Evolutionary conservation across 257 asterid genomes (phyloP).

Genomic region (Linderniella brevidens): DNA sequence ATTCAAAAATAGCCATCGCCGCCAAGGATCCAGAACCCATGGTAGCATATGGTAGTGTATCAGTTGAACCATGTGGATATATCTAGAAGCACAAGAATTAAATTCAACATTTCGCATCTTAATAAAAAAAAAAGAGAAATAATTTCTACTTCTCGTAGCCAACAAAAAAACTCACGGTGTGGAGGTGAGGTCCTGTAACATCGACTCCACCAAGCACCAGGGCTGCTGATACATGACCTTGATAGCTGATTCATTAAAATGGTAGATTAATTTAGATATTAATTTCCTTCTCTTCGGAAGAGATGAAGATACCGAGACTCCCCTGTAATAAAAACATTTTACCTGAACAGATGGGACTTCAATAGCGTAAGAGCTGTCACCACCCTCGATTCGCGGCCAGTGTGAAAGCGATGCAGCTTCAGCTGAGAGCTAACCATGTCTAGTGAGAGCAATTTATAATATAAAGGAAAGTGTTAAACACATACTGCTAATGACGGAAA

Average conservation of each 20-base stretch:
- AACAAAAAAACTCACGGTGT: slow-evolving; percentile 32
- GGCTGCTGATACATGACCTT: slow-evolving; percentile 62
- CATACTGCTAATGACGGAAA: not conserved
- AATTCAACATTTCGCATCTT: not conserved
- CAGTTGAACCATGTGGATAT: slow-evolving; percentile 73
- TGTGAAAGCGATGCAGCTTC: slow-evolving; percentile 47
- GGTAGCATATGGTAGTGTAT: slow-evolving; percentile 63
- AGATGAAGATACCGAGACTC: not conserved
- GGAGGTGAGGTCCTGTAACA: slow-evolving; percentile 57
- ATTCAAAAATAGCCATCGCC: slow-evolving; percentile 68
- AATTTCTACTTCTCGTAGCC: not conserved
- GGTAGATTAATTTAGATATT: slow-evolving; percentile 3
- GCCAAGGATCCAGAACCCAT: slow-evolving; percentile 90
- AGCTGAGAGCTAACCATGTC: slow-evolving; percentile 69
- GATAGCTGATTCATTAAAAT: slow-evolving; percentile 23
- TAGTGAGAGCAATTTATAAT: slow-evolving; percentile 14
- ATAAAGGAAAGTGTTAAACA: slow-evolving; percentile 7
- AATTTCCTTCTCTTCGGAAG: not conserved
- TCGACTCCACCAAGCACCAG: slow-evolving; percentile 77
- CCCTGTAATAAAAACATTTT: slow-evolving; percentile 4
- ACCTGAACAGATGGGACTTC: slow-evolving; percentile 62
- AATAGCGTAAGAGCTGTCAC: slow-evolving; percentile 50
- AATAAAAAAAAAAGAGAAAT: not conserved
- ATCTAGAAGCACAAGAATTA: slow-evolving; percentile 19
- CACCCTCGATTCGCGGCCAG: slow-evolving; percentile 71